Evolutionary conservation across 441 rosid genomes (phyloP).

Genomic region (Pelargonium cotyledonis): DNA sequence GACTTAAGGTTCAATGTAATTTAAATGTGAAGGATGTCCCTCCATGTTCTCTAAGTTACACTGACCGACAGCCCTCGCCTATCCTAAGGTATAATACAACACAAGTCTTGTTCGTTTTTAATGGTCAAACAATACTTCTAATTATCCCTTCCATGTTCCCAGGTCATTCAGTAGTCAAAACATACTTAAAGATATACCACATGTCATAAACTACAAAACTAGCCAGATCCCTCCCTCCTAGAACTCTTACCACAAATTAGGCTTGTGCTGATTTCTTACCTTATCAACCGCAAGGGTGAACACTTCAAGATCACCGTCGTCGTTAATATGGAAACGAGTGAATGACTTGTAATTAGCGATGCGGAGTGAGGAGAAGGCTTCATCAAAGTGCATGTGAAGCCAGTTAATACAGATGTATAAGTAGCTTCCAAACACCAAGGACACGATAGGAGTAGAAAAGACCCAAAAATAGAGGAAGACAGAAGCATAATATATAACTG

Average conservation of each 20-base stretch:
- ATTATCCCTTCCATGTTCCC: no score
- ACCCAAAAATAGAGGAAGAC: conserved; percentile 99
- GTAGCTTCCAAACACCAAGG: conserved; percentile 93
- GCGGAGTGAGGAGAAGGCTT: conserved; percentile 96
- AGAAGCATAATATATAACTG: conserved; percentile 79
- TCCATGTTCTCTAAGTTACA: no score
- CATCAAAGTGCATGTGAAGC: conserved; percentile 95
- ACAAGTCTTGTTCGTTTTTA: no score
- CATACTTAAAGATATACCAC: no score
- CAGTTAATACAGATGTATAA: conserved; percentile 92
- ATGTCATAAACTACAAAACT: no score
- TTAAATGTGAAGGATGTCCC: no score
- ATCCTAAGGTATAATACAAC: no score
- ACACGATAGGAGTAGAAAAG: conserved; percentile 91
- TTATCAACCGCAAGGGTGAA: conserved; percentile 95
- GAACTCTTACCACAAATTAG: conserved; percentile 6
- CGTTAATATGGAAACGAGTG: conserved; percentile 73
- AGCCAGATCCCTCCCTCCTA: neutral
- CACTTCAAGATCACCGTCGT: conserved; percentile 76
- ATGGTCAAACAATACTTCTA: no score
- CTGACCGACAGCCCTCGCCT: no score
- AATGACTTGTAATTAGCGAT: conserved; percentile 97
- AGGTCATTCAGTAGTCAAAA: no score
- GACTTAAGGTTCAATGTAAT: no score
- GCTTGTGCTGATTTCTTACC: conserved; percentile 35